Percentiles rank a stretch among this genome's conserved stretches.
phyloP scores from a whole-genome alignment of 208 protist species.

The Trypanosomatidae sp. region DNA sequence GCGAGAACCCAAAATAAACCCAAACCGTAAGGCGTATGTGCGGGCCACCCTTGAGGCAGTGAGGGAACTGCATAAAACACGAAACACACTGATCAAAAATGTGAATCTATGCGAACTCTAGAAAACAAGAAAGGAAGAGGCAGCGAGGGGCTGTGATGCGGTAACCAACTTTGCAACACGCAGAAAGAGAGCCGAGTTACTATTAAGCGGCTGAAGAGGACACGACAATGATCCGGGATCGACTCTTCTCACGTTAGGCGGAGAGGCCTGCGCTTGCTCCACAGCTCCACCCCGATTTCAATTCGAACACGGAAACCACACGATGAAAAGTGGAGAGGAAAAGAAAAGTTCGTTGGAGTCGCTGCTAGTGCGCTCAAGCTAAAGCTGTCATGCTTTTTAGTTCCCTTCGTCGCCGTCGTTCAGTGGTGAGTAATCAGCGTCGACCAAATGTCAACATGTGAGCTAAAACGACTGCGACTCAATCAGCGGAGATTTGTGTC shows the following conservation, averaged over 20 bases:
- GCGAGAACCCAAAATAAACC: background rate
- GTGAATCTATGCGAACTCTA: conserved; percentile 5
- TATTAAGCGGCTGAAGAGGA: background rate
- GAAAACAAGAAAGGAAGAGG: background rate
- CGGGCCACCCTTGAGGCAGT: background rate
- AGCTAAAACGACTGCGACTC: background rate
- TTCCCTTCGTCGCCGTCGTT: background rate
- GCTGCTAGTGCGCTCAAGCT: background rate
- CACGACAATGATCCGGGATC: background rate
- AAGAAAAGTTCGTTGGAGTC: background rate
- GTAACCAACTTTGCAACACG: background rate
- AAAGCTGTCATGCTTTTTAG: background rate
- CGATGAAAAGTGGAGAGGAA: background rate
- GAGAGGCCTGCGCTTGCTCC: background rate
- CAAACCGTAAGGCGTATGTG: background rate
- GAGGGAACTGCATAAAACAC: background rate
- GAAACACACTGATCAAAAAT: background rate
- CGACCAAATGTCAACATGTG: background rate
- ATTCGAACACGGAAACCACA: background rate
- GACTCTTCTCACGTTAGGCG: background rate
- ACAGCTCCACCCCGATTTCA: background rate
- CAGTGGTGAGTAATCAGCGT: background rate
- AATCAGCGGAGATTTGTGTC: background rate
- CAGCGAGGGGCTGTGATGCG: background rate
- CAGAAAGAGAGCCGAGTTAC: background rate